Evolutionary conservation across 1,139 yeast species (phyloP), one percentile per base, ranked within the genome.

Genomic region (Neolecta irregularis): DNA sequence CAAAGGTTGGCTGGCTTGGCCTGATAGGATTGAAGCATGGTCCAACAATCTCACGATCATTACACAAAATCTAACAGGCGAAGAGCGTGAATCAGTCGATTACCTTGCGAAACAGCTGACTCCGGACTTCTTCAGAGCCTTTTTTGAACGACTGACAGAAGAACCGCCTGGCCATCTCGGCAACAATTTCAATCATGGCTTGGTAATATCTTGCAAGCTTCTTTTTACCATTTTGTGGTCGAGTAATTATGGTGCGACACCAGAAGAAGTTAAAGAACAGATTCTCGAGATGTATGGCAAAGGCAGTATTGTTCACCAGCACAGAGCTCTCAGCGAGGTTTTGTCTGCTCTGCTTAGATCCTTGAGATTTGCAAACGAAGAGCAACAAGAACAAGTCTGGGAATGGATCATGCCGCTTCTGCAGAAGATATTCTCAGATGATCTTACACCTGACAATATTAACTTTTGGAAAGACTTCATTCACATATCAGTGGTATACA

Each of bases 1-100:
- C n/a, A n/a, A n/a, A n/a, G 93, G 95, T 0, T 79, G 91, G 75
- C 56, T 79, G 12, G 74, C 76, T 35, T 81, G 95, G 93, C 80
- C 75, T 12, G 57, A 67, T 7, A 44, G 56, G 1, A 52, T 79
- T 56, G 51, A 55, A 22, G 91, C 68, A 1, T 60, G 57, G 13
- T 51, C 54, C 2, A 49, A 51, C 6, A 36, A 42, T 15, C 32
- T 38, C 2, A 43, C 54, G 4, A 45, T 50, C 6, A 54, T 57
- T 1, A 45, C 67, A n/a, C n/a, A n/a, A n/a, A n/a, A n/a, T n/a
- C n/a, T n/a, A n/a, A n/a, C n/a, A n/a, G n/a, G n/a, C n/a, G n/a
- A n/a, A n/a, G n/a, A n/a, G n/a, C n/a, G n/a, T n/a, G n/a, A n/a
- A n/a, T n/a, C n/a, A n/a, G n/a, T n/a, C n/a, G n/a, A n/a, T n/a